These are phyloP conservation scores for Exophiala alcalophila DNA, from an alignment of 2,329 filamentous ascomycete genomes.

Conservation along the genomic window DNA sequence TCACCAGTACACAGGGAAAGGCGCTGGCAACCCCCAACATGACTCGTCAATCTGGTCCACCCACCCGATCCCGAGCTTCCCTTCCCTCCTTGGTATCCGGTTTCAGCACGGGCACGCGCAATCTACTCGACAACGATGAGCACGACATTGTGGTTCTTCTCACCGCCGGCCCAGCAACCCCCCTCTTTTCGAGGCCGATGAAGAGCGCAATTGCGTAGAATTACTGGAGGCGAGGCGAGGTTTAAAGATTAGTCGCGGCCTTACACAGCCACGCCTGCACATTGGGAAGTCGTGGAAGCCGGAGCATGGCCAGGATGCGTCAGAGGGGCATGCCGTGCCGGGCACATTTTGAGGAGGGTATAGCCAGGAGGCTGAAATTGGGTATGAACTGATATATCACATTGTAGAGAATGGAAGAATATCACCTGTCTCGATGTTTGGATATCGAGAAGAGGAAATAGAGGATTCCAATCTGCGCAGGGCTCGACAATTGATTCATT, in stretches of 20 bases:
- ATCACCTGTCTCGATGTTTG: no score
- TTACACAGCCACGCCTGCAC: constrained; percentile 22
- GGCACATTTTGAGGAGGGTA: no score
- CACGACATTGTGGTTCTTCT: constrained; percentile 23
- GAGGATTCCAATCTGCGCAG: no score
- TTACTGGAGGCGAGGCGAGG: constrained; percentile 28
- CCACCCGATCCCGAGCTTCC: constrained; percentile 11
- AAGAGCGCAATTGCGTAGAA: constrained; percentile 36
- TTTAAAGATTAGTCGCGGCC: constrained; percentile 33
- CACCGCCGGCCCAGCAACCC: constrained; percentile 21
- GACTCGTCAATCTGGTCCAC: constrained; percentile 21
- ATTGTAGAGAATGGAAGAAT: no score
- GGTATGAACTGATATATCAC: no score
- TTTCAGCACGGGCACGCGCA: constrained; percentile 14
- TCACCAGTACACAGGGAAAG: background rate
- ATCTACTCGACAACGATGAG: constrained; percentile 26
- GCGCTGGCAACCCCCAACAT: constrained; percentile 1
- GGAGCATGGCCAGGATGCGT: constrained; percentile 18
- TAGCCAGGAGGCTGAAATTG: no score
- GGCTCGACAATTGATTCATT: no score
- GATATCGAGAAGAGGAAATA: no score
- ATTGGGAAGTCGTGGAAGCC: constrained; percentile 13
- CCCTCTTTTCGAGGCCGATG: constrained; percentile 18
- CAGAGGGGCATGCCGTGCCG: constrained; percentile 27
- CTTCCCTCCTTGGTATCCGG: constrained; percentile 16